These are phyloP conservation scores for Aspergillus japonicus DNA, from an alignment of 2,329 filamentous ascomycete species.

Conservation along the genomic window DNA sequence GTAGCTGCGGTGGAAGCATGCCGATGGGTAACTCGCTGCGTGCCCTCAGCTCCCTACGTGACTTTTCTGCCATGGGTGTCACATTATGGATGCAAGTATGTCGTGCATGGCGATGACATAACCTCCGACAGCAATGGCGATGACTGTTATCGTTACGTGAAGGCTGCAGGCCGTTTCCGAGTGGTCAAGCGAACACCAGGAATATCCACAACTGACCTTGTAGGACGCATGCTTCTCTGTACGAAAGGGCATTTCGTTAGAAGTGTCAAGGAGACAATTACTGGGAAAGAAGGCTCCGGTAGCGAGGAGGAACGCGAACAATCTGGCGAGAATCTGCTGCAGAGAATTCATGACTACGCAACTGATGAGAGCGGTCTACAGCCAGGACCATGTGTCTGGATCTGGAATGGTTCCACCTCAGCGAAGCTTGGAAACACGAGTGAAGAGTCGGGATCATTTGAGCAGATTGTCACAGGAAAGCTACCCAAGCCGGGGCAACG, in stretches of 20 bases:
- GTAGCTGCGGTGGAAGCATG: constrained; percentile 90
- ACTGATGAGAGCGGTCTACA: constrained; percentile 77
- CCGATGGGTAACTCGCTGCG: constrained; percentile 83
- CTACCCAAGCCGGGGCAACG: constrained; percentile 73
- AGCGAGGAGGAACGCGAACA: constrained; percentile 64
- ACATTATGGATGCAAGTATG: constrained; percentile 92
- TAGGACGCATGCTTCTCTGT: constrained; percentile 94
- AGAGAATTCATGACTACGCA: constrained; percentile 80
- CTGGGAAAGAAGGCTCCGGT: constrained; percentile 70
- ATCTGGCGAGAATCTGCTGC: constrained; percentile 67
- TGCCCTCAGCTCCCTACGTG: constrained; percentile 89
- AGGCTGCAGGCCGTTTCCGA: constrained; percentile 89
- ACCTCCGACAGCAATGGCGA: constrained; percentile 90
- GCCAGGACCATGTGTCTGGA: constrained; percentile 81
- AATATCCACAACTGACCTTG: constrained; percentile 97
- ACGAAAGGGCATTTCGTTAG: constrained; percentile 93
- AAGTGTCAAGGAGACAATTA: constrained; percentile 67
- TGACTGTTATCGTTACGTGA: constrained; percentile 97
- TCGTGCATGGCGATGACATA: constrained; percentile 96
- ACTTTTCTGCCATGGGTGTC: constrained; percentile 91
- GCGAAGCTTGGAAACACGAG: constrained; percentile 39
- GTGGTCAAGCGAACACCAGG: constrained; percentile 94
- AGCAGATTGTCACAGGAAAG: constrained; percentile 68
- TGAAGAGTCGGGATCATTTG: constrained; percentile 66
- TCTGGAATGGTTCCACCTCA: constrained; percentile 59